Conservation (phyloP, 2,329 filamentous ascomycete genomes). For the Pezicula rhizophila region DNA sequence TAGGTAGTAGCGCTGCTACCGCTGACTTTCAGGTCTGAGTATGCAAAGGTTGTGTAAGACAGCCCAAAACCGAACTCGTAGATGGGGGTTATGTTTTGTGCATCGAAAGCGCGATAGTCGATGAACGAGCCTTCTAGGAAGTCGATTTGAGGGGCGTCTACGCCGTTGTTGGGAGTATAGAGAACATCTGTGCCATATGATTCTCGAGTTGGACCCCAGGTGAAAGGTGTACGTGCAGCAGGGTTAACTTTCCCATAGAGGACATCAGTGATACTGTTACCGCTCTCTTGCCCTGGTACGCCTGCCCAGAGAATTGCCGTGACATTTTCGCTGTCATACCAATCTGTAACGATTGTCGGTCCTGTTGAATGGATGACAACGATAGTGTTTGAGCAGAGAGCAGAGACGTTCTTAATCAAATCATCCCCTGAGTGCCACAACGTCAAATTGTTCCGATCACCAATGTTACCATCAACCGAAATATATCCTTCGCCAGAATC, state of each 20-base stretch:
- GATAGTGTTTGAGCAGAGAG: conserved; percentile 79
- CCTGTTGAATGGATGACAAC: conserved; percentile 85
- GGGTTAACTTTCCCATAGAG: conserved; percentile 78
- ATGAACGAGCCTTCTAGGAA: conserved; percentile 77
- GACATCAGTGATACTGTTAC: conserved; percentile 73
- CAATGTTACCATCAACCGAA: conserved; percentile 71
- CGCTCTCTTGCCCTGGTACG: conserved; percentile 76
- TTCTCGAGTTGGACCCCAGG: conserved; percentile 59
- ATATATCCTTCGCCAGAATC: conserved; percentile 86
- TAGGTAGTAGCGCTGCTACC: conserved; percentile 16
- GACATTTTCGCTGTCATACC: conserved; percentile 70
- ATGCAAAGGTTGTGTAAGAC: conserved; percentile 73
- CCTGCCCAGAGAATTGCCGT: conserved; percentile 81
- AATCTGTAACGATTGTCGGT: conserved; percentile 70
- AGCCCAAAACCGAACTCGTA: conserved; percentile 80
- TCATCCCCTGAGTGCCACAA: conserved; percentile 79
- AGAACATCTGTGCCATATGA: conserved; percentile 36
- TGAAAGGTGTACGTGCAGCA: conserved; percentile 72
- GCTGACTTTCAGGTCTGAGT: conserved; percentile 55
- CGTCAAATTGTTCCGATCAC: conserved; percentile 89
- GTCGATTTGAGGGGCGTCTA: conserved; percentile 60
- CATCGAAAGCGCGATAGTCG: conserved; percentile 74
- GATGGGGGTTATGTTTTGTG: conserved; percentile 54
- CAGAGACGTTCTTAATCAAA: conserved; percentile 74
- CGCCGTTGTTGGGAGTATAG: conserved; percentile 59